Conservation (phyloP, 805 yeast species). For the Ogataea dorogensis region DNA sequence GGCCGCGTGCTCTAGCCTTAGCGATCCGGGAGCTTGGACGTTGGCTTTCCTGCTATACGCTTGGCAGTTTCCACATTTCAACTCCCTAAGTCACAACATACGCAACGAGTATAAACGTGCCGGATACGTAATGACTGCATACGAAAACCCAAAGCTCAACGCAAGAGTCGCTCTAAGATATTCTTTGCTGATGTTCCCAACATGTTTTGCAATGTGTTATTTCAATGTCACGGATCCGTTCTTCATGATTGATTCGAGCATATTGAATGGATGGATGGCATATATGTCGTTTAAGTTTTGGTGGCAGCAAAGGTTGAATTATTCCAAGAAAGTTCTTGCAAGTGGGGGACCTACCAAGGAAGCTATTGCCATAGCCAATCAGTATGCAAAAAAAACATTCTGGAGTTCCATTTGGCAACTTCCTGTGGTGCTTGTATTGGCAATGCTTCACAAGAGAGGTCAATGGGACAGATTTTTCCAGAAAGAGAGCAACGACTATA, state of each 20-base stretch:
- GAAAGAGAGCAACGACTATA: conserved; percentile 18
- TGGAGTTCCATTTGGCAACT: conserved; percentile 95
- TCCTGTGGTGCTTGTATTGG: conserved; percentile 84
- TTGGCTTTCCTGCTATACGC: conserved; percentile 86
- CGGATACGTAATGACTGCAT: conserved; percentile 97
- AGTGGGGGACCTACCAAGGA: conserved; percentile 46
- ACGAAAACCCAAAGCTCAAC: conserved; percentile 84
- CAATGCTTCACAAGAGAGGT: conserved; percentile 93
- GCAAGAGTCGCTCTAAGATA: conserved; percentile 93
- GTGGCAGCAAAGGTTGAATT: conserved; percentile 71
- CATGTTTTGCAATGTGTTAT: conserved; percentile 79
- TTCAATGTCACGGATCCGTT: conserved; percentile 79
- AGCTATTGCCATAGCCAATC: conserved; percentile 58
- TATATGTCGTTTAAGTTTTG: conserved; percentile 80
- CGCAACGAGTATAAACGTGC: conserved; percentile 87
- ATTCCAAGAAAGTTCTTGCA: conserved; percentile 37
- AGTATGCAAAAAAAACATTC: conserved; percentile 79
- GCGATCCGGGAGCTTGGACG: conserved; percentile 94
- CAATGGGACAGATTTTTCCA: conserved; percentile 78
- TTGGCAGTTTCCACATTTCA: conserved; percentile 99
- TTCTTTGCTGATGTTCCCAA: conserved; percentile 89
- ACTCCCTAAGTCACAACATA: conserved; percentile 83
- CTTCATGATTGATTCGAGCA: conserved; percentile 76
- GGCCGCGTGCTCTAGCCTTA: conserved; percentile 83
- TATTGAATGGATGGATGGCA: conserved; percentile 84